Conservation (phyloP, 306 rosid species). For the Dryas alaskensis region DNA sequence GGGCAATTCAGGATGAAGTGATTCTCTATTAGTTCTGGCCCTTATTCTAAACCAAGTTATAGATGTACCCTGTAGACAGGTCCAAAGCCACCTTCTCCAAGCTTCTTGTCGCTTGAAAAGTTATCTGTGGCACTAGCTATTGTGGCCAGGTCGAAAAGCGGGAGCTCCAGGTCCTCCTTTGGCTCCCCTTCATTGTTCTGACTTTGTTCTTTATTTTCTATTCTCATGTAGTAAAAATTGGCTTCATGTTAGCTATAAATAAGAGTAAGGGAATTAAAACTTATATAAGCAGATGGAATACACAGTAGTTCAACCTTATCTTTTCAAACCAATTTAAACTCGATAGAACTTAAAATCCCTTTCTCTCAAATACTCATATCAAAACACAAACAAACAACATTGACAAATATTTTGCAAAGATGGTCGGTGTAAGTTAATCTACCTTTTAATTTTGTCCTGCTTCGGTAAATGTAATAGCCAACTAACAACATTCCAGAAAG, state of each 20-base stretch:
- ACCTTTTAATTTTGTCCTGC: constrained; percentile 21
- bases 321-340: not conserved
- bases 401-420: not conserved
- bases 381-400: not conserved
- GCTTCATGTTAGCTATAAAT: not conserved
- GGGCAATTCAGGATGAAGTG: not conserved
- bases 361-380: not conserved
- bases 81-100: constrained; percentile 69
- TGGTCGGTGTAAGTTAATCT: not conserved
- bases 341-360: not conserved
- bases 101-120: constrained; percentile 41
- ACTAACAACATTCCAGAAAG: constrained; percentile 23
- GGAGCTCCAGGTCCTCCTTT: constrained; percentile 46
- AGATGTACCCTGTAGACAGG: constrained; percentile 45
- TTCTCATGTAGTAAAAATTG: not conserved
- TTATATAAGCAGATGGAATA: not conserved
- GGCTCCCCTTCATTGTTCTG: not conserved
- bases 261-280: not conserved
- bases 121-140: constrained; percentile 42
- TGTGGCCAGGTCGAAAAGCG: constrained; percentile 33
- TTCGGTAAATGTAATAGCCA: constrained; percentile 11
- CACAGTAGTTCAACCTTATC: not conserved
- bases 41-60: not conserved
- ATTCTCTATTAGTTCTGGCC: not conserved
- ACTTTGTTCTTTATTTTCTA: not conserved